Evolutionary conservation across 345 rosid species (phyloP), one percentile per base, ranked within the genome.

Genomic region (Citrus unshiu): DNA sequence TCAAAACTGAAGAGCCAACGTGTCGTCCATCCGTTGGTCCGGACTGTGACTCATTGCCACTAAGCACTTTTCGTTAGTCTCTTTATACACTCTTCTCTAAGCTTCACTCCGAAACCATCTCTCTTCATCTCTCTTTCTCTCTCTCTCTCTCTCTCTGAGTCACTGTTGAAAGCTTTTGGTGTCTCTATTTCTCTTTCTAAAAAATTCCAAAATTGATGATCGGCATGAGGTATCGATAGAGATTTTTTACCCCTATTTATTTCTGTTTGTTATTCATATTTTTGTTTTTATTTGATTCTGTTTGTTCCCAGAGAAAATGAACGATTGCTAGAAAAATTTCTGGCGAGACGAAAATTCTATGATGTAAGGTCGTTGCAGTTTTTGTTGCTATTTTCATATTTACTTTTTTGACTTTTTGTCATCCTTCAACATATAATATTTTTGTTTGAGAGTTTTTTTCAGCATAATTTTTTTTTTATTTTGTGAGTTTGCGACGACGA

Each of bases 11-110:
- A 40, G 2, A 58, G 78, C 43, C 51, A 84, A 87, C 90, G 88
- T 86, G 91, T 81, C 86, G 25, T 0, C 0, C 19, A 37, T 66
- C 79, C 1, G 68, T 73, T 70, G 78, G 85, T 85, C 14, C 66
- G 54, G 74, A 79, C 35, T 58, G 9, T 1, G 73, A 84, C 81
- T 65, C 79, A 59, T 76, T 62, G 77, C 78, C 86, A 66, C 30
- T 70, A 73, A 2, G 73, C 46, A 40, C 73, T 3, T 18, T 58
- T 56, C 4, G 62, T 43, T 32, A 12, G 56, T 34, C 7, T 14
- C 35, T 60, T 4, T 1, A 46, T 1, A 34, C 29, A 4, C 66
- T 27, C 61, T 61, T 34, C 57, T 49, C 29, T 25, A 22, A 6
- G 29, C 35, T 12, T 32, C 43, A 63, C 73, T 8, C 51, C 34